A percentile compares a stretch with the other conserved stretches of the same genome.
phyloP scores from a whole-genome alignment of 140 eudicot species.

The Ambrosia hybrid region DNA sequence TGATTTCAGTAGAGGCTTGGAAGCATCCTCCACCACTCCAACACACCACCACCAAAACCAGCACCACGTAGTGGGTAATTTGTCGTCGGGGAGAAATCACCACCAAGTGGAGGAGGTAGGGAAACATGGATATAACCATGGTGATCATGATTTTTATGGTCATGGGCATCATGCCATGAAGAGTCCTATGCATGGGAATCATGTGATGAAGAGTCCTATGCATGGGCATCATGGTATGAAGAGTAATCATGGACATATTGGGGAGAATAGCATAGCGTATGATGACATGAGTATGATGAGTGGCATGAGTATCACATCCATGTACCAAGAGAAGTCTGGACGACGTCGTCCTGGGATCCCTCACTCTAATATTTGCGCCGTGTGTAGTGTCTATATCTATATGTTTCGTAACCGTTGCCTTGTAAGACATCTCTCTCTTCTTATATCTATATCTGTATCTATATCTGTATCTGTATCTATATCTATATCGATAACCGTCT shows the following conservation, averaged over 20 bases:
- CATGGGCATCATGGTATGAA: constrained; percentile 16
- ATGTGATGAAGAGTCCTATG: background rate
- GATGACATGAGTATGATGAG: constrained; percentile 58
- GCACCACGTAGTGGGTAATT: background rate
- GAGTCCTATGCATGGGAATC: constrained; percentile 18
- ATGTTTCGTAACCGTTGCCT: constrained; percentile 69
- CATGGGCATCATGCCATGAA: constrained; percentile 1
- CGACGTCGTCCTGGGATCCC: constrained; percentile 81
- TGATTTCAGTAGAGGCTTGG: constrained; percentile 63
- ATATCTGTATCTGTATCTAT: background rate
- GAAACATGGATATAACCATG: constrained; percentile 24
- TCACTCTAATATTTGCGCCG: constrained; percentile 78
- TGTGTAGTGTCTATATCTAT: constrained; percentile 60
- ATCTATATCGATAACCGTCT: background rate
- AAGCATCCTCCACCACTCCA: constrained; percentile 35
- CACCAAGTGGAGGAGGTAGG: constrained; percentile 27
- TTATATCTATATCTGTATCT: background rate
- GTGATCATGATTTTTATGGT: constrained; percentile 8
- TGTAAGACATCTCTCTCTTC: constrained; percentile 29
- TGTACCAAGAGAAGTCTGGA: constrained; percentile 46
- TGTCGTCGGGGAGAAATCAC: constrained; percentile 21
- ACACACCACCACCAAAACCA: constrained; percentile 11
- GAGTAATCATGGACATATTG: constrained; percentile 18
- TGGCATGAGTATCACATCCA: constrained; percentile 50
- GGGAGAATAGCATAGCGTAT: constrained; percentile 39